Evolutionary conservation across 768 basidiomycete genomes (phyloP).

Genomic region (Xanthoconium purpureum): DNA sequence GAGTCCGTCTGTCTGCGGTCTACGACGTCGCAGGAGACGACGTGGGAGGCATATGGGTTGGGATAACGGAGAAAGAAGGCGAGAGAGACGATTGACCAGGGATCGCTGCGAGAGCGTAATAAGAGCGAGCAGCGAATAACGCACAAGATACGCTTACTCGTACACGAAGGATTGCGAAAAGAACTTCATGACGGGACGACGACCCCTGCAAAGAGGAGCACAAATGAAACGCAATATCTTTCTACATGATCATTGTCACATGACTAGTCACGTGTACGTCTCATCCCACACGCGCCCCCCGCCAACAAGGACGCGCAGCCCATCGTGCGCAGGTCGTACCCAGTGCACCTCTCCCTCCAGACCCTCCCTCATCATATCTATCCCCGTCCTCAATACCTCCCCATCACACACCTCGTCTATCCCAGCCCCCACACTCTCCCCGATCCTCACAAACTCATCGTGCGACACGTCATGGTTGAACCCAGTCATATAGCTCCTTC

Average conservation of each 20-base stretch:
- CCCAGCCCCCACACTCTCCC: conserved; percentile 46
- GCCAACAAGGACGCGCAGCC: conserved; percentile 54
- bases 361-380: conserved; percentile 49
- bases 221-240: not conserved
- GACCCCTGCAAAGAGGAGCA: conserved; percentile 30
- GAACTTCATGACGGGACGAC: conserved; percentile 49
- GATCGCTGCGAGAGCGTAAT: conserved; percentile 55
- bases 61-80: conserved; percentile 96
- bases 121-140: not conserved
- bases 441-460: conserved; percentile 70
- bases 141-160: conserved; percentile 36
- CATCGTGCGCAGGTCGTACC: conserved; percentile 76
- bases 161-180: conserved; percentile 56
- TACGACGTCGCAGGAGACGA: conserved; percentile 94
- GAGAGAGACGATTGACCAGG: conserved; percentile 88
- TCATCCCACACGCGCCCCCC: conserved; percentile 48
- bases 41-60: conserved; percentile 90
- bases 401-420: conserved; percentile 26
- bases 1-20: conserved; percentile 70
- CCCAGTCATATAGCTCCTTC: conserved; percentile 68
- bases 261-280: conserved; percentile 38
- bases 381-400: conserved; percentile 36
- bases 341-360: conserved; percentile 45
- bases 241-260: conserved; percentile 1
- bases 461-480: conserved; percentile 77